Conservation (phyloP, 768 basidiomycete species). For the Boletales sp. region DNA sequence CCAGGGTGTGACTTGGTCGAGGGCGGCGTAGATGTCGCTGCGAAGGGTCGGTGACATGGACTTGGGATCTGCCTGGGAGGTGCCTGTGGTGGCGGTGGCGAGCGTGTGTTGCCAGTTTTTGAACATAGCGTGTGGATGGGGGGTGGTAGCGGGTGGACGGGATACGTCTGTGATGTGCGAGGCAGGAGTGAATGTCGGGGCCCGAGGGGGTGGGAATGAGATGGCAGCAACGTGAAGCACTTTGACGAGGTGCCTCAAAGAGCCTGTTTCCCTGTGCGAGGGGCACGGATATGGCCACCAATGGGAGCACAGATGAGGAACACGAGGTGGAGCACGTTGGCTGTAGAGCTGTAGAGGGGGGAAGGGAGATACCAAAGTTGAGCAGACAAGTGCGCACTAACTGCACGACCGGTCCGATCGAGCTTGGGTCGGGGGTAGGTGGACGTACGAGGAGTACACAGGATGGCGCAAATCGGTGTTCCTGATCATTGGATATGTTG, state of each 20-base stretch:
- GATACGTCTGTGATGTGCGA: too few species aligned
- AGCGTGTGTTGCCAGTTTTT: slow-evolving; percentile 43
- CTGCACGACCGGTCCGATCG: too few species aligned
- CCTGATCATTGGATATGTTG: too few species aligned
- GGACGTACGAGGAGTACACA: too few species aligned
- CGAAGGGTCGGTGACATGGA: slow-evolving; percentile 48
- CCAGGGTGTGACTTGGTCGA: slow-evolving; percentile 49
- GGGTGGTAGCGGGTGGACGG: neutral
- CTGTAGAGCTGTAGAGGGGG: too few species aligned
- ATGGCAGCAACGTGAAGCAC: neutral
- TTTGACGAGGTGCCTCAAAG: neutral
- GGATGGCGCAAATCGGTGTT: too few species aligned
- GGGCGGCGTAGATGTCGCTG: slow-evolving; percentile 45
- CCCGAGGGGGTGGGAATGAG: neutral
- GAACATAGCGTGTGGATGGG: slow-evolving; percentile 35
- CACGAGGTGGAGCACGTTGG: slow-evolving; percentile 18
- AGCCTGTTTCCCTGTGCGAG: neutral
- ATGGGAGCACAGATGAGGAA: slow-evolving; percentile 11
- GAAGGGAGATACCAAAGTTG: too few species aligned
- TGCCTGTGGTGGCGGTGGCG: slow-evolving; percentile 24
- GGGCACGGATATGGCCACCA: slow-evolving; percentile 5
- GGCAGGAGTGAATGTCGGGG: too few species aligned
- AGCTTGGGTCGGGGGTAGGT: too few species aligned
- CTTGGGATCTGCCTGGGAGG: slow-evolving; percentile 27
- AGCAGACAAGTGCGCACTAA: too few species aligned